Evolutionary conservation across 1,284 basidiomycete species (phyloP).

Genomic region (Trametes hirsuta): DNA sequence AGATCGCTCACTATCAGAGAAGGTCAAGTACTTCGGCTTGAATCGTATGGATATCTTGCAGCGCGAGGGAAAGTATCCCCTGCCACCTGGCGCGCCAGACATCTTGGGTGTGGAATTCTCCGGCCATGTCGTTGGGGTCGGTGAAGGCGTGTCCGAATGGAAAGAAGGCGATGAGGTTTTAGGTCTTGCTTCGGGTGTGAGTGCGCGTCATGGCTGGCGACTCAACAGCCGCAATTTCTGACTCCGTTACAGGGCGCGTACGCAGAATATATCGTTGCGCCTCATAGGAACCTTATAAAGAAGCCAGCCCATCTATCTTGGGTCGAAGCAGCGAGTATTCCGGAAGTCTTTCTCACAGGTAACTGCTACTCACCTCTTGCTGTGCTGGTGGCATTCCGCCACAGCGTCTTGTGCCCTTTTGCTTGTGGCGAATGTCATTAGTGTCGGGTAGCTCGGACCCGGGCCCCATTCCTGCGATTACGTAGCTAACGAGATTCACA

Average conservation of each 20-base stretch:
- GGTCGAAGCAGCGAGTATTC: conserved; percentile 84
- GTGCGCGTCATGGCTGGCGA: conserved; percentile 24
- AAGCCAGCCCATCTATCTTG: conserved; percentile 83
- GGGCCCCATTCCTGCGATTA: background rate
- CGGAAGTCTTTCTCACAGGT: conserved; percentile 89
- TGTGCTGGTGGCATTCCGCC: background rate
- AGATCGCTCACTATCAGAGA: background rate
- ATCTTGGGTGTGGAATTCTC: conserved; percentile 95
- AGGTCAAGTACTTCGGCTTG: conserved; percentile 83
- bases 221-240: background rate
- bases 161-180: conserved; percentile 85
- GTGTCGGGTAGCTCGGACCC: too few relatives aligned
- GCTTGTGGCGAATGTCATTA: too few relatives aligned
- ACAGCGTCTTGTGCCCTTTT: too few relatives aligned
- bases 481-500: conserved; percentile 29
- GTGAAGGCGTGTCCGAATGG: conserved; percentile 58
- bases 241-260: conserved; percentile 75
- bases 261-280: conserved; percentile 83
- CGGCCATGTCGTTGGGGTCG: conserved; percentile 68
- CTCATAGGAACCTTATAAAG: conserved; percentile 68
- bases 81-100: conserved; percentile 75
- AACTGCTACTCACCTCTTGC: conserved; percentile 17
- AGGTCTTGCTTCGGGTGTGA: conserved; percentile 74
- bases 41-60: conserved; percentile 90
- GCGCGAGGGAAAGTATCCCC: conserved; percentile 77